Conservation (phyloP, 139 green algal genomes). For the Bryopsis sp. region DNA sequence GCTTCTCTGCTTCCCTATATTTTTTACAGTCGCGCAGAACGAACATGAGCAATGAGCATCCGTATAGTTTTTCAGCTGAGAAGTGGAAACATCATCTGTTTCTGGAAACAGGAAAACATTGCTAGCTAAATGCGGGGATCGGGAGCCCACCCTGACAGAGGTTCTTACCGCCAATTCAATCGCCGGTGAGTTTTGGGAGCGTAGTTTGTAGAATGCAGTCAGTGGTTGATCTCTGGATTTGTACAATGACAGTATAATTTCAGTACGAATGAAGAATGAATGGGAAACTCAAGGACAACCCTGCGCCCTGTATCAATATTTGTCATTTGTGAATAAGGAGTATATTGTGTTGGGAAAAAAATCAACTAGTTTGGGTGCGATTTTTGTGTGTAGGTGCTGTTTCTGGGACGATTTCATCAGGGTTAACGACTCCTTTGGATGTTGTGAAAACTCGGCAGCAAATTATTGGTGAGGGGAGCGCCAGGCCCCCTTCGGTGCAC, state of each 20-base stretch:
- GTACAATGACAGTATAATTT: too few relatives aligned
- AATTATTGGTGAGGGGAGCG: conserved; percentile 22
- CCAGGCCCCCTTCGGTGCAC: not conserved
- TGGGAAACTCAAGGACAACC: too few relatives aligned
- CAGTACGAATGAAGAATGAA: too few relatives aligned
- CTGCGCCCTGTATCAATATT: not conserved
- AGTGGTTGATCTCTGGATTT: too few relatives aligned
- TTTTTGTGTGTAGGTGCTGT: conserved; percentile 36
- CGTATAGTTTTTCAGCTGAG: too few relatives aligned
- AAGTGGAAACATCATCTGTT: too few relatives aligned
- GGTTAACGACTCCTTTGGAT: conserved; percentile 88
- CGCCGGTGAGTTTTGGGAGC: conserved; percentile 24
- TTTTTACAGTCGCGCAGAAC: too few relatives aligned
- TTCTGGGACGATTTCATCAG: conserved; percentile 64
- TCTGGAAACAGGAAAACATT: too few relatives aligned
- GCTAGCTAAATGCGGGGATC: not conserved
- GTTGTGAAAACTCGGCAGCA: conserved; percentile 91
- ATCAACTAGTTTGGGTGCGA: not conserved
- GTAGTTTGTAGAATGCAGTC: too few relatives aligned
- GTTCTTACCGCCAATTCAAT: conserved; percentile 3
- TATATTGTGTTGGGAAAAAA: not conserved
- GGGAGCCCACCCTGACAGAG: not conserved
- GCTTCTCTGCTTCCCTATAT: not conserved
- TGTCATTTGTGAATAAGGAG: not conserved
- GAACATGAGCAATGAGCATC: too few relatives aligned